phyloP scores from a whole-genome alignment of 306 rosid species.

The Crotalaria pallida region DNA sequence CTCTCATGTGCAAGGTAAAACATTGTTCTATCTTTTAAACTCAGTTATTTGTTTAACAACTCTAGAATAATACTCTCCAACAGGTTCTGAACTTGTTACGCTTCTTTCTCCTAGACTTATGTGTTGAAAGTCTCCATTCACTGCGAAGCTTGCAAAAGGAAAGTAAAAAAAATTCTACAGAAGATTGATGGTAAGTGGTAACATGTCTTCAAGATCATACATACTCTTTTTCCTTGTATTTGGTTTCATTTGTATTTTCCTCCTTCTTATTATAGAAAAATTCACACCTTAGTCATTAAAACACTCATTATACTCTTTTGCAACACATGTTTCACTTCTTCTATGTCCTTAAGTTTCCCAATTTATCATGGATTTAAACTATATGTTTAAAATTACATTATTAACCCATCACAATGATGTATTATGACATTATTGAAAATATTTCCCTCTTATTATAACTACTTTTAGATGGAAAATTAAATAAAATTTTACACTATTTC shows the following conservation, averaged over 20 bases:
- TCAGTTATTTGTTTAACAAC: not conserved
- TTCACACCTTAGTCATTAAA: not conserved
- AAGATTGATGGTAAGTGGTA: slow-evolving; percentile 45
- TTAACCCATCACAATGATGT: too few species aligned
- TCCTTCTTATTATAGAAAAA: not conserved
- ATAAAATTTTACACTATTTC: too few species aligned
- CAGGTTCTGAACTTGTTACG: not conserved
- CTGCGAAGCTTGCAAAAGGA: slow-evolving; percentile 76
- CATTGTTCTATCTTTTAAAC: not conserved
- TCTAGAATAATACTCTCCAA: not conserved
- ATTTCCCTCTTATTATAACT: too few species aligned
- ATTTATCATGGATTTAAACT: too few species aligned
- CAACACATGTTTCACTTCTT: too few species aligned
- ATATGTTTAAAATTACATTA: too few species aligned
- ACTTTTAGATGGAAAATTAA: too few species aligned
- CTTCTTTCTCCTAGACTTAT: slow-evolving; percentile 40
- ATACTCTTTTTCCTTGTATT: not conserved
- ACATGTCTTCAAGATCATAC: not conserved
- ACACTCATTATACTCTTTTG: not conserved
- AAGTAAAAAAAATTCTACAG: slow-evolving; percentile 49
- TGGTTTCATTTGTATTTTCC: not conserved
- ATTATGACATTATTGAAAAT: too few species aligned
- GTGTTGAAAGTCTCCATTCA: slow-evolving; percentile 69
- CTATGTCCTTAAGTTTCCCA: too few species aligned
- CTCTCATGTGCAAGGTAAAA: slow-evolving; percentile 58